Conservation (phyloP, 805 yeast species). For the Schwanniomyces sp. region DNA sequence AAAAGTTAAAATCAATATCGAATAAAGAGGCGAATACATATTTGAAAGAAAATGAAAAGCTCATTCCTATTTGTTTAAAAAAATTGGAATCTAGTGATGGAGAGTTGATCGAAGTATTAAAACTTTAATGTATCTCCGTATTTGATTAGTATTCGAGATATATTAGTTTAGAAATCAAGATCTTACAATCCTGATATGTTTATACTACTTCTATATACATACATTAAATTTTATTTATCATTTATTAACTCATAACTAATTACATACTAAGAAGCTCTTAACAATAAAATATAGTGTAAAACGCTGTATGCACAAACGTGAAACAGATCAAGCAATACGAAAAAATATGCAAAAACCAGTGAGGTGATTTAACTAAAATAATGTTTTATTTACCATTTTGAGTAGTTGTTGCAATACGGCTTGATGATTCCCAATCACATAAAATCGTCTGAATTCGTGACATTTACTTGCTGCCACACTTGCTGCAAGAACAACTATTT, state of each 20-base stretch:
- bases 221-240: not conserved
- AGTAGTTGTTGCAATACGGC: not conserved
- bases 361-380: not conserved
- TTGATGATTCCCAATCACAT: not conserved
- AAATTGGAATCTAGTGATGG: constrained; percentile 9
- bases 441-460: not conserved
- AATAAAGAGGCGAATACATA: constrained; percentile 19
- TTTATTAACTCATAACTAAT: not conserved
- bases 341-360: not conserved
- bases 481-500: constrained; percentile 2
- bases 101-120: not conserved
- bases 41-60: constrained; percentile 20
- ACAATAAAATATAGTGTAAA: not conserved
- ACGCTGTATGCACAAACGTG: too few relatives aligned
- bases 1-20: constrained; percentile 16
- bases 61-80: constrained; percentile 19
- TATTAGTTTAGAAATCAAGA: too few relatives aligned
- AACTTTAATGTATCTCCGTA: not conserved
- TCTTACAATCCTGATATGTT: not conserved
- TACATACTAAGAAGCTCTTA: not conserved
- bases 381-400: too few relatives aligned
- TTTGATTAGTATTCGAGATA: not conserved
- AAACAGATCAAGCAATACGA: too few relatives aligned
- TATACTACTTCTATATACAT: not conserved
- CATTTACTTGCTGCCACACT: not conserved